Evolutionary conservation across 805 yeast species (phyloP).

Genomic region (Ogataea pini): DNA sequence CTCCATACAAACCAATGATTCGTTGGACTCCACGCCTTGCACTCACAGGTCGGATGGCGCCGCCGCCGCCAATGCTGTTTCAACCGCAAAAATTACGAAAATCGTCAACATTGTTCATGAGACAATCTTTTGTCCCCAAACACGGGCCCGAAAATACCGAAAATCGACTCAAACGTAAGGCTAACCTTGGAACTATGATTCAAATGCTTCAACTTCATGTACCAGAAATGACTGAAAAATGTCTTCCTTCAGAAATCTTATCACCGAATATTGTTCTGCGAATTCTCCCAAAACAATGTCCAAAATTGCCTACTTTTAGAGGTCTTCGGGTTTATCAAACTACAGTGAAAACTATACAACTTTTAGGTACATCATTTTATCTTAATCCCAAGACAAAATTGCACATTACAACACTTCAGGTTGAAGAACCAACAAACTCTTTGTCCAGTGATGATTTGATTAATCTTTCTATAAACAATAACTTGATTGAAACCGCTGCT

Average conservation of each 20-base stretch:
- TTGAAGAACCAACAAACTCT: constrained; percentile 33
- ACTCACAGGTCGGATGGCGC: neutral
- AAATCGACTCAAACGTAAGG: constrained; percentile 36
- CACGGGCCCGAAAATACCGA: neutral
- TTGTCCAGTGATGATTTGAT: constrained; percentile 29
- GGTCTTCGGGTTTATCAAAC: constrained; percentile 59
- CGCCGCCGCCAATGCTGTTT: neutral
- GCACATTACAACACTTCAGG: constrained; percentile 48
- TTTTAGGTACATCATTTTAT: constrained; percentile 55
- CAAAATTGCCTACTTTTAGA: constrained; percentile 54
- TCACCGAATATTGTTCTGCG: constrained; percentile 51
- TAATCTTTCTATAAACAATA: constrained; percentile 28
- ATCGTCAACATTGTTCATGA: too few species aligned
- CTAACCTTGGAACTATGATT: constrained; percentile 57
- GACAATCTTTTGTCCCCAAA: too few species aligned
- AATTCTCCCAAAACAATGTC: constrained; percentile 55
- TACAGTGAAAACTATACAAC: constrained; percentile 55
- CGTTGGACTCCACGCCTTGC: neutral
- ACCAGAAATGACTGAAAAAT: constrained; percentile 49
- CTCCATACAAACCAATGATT: too few species aligned
- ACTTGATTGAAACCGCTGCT: constrained; percentile 17
- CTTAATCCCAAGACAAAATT: constrained; percentile 52
- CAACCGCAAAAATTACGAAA: too few species aligned
- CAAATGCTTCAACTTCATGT: constrained; percentile 48
- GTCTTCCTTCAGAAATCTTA: constrained; percentile 46